A percentile compares a stretch with the other conserved stretches of the same genome.
Conservation (phyloP, 495 filamentous ascomycete species). For the Daldinia loculata region DNA sequence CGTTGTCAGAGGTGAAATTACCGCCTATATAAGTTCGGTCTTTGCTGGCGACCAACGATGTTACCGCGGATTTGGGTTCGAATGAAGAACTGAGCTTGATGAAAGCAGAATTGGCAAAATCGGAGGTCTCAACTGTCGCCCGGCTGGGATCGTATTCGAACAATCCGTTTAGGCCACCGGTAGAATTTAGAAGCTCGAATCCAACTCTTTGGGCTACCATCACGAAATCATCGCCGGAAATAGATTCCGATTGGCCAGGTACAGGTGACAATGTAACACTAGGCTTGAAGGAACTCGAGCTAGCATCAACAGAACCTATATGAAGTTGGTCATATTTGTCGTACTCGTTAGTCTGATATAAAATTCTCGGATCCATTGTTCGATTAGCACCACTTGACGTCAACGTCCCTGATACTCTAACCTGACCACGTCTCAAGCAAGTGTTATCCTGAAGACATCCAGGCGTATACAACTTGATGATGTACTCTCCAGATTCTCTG, state of each 20-base stretch:
- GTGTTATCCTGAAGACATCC: slow-evolving; percentile 83
- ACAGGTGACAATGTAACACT: slow-evolving; percentile 79
- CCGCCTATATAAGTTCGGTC: slow-evolving; percentile 79
- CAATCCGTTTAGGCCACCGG: slow-evolving; percentile 82
- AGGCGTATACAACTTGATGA: slow-evolving; percentile 87
- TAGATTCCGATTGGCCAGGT: slow-evolving; percentile 63
- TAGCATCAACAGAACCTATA: slow-evolving; percentile 81
- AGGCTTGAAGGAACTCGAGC: slow-evolving; percentile 77
- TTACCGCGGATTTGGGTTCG: slow-evolving; percentile 68
- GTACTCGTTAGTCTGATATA: slow-evolving; percentile 90
- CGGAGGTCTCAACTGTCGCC: slow-evolving; percentile 62
- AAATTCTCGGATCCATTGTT: slow-evolving; percentile 54
- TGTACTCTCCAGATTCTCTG: slow-evolving; percentile 88
- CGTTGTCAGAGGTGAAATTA: slow-evolving; percentile 75
- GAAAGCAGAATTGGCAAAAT: slow-evolving; percentile 76
- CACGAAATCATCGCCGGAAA: slow-evolving; percentile 62
- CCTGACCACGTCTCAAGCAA: slow-evolving; percentile 76
- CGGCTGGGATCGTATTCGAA: slow-evolving; percentile 85
- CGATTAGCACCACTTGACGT: slow-evolving; percentile 58
- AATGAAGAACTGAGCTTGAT: slow-evolving; percentile 77
- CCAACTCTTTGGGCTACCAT: slow-evolving; percentile 87
- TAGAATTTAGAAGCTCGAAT: slow-evolving; percentile 75
- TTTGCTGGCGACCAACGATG: slow-evolving; percentile 65
- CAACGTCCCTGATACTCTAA: slow-evolving; percentile 80
- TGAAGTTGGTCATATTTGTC: slow-evolving; percentile 96